These are phyloP conservation scores for Aspergillus sp. DNA, from an alignment of 2,329 filamentous ascomycete species.

Conservation along the genomic window DNA sequence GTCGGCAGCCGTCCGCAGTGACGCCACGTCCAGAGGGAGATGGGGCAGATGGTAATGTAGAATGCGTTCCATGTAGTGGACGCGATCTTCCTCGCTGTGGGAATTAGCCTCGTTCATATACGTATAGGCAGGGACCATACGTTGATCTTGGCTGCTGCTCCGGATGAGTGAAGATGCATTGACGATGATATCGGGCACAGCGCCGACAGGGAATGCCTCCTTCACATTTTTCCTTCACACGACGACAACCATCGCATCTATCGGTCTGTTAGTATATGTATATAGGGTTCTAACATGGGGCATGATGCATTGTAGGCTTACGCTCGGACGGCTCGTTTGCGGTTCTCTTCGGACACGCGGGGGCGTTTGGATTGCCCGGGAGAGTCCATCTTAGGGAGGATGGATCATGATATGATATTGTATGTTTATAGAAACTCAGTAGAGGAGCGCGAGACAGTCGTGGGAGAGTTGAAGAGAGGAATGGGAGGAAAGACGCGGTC, in stretches of 20 bases:
- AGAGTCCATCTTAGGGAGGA: conserved; percentile 18
- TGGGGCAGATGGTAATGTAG: conserved; percentile 43
- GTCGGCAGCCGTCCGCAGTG: conserved; percentile 37
- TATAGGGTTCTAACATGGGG: not conserved
- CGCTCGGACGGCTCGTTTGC: conserved; percentile 35
- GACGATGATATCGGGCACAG: conserved; percentile 44
- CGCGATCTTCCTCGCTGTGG: conserved; percentile 27
- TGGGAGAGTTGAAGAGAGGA: no score
- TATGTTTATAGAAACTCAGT: no score
- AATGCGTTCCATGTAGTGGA: conserved; percentile 41
- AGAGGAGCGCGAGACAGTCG: no score
- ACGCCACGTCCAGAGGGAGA: conserved; percentile 35
- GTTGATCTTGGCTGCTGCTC: conserved; percentile 25
- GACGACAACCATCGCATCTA: conserved; percentile 48
- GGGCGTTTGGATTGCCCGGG: conserved; percentile 30
- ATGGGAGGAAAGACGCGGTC: no score
- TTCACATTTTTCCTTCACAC: conserved; percentile 51
- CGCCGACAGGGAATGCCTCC: conserved; percentile 48
- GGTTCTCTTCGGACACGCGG: conserved; percentile 34
- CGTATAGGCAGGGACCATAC: conserved; percentile 1
- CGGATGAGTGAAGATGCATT: conserved; percentile 42
- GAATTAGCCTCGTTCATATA: not conserved
- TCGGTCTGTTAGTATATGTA: not conserved
- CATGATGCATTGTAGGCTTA: conserved; percentile 13
- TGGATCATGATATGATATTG: conserved; percentile 1